A percentile compares a stretch with the other conserved stretches of the same genome.
Conservation (phyloP, 495 filamentous ascomycete species). For the Chaetomium fimeti region DNA sequence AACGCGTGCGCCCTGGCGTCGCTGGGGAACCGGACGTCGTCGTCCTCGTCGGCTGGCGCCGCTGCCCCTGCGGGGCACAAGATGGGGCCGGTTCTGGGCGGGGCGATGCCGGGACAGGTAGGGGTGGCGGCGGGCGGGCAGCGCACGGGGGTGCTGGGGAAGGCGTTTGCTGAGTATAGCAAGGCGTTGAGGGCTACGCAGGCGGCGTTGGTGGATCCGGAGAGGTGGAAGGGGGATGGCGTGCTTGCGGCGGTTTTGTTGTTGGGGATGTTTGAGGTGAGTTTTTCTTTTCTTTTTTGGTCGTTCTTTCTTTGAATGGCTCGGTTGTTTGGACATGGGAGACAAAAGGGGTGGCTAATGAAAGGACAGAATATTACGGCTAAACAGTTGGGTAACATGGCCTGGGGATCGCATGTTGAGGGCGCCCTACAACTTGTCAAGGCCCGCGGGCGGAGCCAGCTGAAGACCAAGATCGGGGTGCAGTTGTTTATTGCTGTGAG, state of each 20-base stretch:
- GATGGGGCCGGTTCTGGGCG: neutral
- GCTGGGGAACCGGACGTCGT: constrained; percentile 40
- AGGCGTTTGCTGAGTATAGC: constrained; percentile 45
- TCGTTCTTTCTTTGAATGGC: neutral
- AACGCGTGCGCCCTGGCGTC: constrained; percentile 61
- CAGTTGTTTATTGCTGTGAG: constrained; percentile 54
- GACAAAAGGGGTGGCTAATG: constrained; percentile 19
- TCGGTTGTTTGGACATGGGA: too few relatives aligned
- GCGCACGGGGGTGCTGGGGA: constrained; percentile 30
- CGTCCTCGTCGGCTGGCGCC: neutral
- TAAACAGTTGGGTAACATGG: constrained; percentile 44
- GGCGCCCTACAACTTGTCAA: constrained; percentile 56
- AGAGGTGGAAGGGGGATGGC: constrained; percentile 46
- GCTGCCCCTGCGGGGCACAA: too few relatives aligned
- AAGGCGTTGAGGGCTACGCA: constrained; percentile 56
- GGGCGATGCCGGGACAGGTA: neutral
- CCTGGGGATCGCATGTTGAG: constrained; percentile 56
- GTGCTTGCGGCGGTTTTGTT: constrained; percentile 62
- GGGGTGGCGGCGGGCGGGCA: neutral
- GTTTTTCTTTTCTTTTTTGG: constrained; percentile 15
- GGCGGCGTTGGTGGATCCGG: constrained; percentile 50
- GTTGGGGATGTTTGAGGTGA: constrained; percentile 64
- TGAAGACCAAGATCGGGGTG: constrained; percentile 48
- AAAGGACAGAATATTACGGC: constrained; percentile 50
- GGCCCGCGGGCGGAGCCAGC: constrained; percentile 51